Evolutionary conservation across 306 rosid species (phyloP), one percentile per base, ranked within the genome.

Genomic region (Rosa lucieae): DNA sequence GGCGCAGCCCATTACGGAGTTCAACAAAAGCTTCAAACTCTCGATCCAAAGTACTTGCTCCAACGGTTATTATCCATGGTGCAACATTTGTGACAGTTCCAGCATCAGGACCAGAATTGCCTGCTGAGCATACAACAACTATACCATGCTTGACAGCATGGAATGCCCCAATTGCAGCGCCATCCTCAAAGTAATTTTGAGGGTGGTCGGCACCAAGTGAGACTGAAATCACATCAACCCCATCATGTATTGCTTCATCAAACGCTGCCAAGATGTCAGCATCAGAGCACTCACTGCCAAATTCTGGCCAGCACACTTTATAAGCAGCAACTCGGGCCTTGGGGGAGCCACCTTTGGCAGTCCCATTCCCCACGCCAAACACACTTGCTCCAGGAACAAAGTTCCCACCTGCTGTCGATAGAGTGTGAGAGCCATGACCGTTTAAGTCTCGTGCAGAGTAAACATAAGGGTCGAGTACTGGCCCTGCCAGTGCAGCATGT

Each of bases 381-480:
- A 91, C 83, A 59, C 40, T 88, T 15, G 90, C 92, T 2, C 80
- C 88, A 0, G 55, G 42, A 17, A 91, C 97, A 49, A 86, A 88
- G 80, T 70, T 86, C 6, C 98, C 97, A 4, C 90, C 98, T 1
- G 89, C 72, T 3, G 93, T 93, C 44, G 94, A 93, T 10, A 93
- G 85, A 0, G 98, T 91, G 91, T 93, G 98, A 48, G 97, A 83
- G 8, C 94, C 98, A 78, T 93, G 97, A 6, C 98, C 98, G 0
- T 56, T 81, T 12, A 56, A 35, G 84, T 93, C 94, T 42, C 88
- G 63, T 12, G 84, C 84, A 23, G 81, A 79, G 79, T 80, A 61
- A 1, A 58, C 43, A 0, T 78, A 26, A 2, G 40, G 49, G 74
- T 80, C 77, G 3, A 14, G 18, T 58, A 32, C 37, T 32, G 58